Conservation (phyloP, 1,139 yeast genomes). For the Zygotorulaspora mrakii region DNA sequence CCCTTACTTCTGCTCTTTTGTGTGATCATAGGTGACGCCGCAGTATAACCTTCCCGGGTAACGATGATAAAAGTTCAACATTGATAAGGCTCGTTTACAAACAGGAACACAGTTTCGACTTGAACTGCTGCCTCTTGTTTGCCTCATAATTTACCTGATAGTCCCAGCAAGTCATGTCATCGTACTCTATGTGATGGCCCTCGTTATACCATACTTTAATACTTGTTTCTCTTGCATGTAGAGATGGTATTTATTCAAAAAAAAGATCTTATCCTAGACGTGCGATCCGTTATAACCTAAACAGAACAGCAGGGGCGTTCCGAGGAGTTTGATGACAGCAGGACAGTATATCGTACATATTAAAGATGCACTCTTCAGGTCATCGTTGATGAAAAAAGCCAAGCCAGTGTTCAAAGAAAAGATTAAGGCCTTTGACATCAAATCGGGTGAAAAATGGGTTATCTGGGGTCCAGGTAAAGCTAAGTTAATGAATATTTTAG, state of each 20-base stretch:
- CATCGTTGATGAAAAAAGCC: slow-evolving; percentile 26
- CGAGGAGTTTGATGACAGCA: neutral
- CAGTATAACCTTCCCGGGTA: neutral
- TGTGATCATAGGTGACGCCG: neutral
- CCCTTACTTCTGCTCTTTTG: slow-evolving; percentile 2
- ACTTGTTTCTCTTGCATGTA: too few relatives aligned
- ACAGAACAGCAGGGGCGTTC: neutral
- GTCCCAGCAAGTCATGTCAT: too few relatives aligned
- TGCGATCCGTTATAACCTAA: too few relatives aligned
- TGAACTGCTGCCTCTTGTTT: too few relatives aligned
- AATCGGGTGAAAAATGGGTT: slow-evolving; percentile 33
- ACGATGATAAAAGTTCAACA: neutral
- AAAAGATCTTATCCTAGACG: too few relatives aligned
- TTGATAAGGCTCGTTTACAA: neutral
- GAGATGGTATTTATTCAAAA: too few relatives aligned
- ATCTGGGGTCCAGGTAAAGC: slow-evolving; percentile 35
- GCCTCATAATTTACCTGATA: too few relatives aligned
- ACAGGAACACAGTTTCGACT: too few relatives aligned
- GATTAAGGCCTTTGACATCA: slow-evolving; percentile 32
- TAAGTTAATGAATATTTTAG: slow-evolving; percentile 27
- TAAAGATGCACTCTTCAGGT: slow-evolving; percentile 29
- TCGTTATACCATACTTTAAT: too few relatives aligned
- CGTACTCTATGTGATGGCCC: too few relatives aligned
- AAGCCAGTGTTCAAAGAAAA: slow-evolving; percentile 29
- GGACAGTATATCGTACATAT: slow-evolving; percentile 20